Evolutionary conservation across 176 grass and related monocot species (phyloP).

Genomic region (Bonia amplexicaulis): DNA sequence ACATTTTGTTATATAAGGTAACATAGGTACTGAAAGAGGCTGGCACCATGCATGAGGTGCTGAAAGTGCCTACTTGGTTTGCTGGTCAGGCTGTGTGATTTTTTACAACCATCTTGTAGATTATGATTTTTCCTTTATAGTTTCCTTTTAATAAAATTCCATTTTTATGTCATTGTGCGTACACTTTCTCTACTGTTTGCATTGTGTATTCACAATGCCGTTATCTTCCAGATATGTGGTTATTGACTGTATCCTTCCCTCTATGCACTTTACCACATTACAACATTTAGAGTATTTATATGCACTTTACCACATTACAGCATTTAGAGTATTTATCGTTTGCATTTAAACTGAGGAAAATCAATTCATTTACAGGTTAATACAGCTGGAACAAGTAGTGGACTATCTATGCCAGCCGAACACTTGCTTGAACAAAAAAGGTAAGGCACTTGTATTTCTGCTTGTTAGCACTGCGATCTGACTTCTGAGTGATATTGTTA

Average conservation of each 20-base stretch:
- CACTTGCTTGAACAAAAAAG: constrained; percentile 24
- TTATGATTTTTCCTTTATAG: not conserved
- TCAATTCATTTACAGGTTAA: constrained; percentile 31
- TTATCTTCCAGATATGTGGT: not conserved
- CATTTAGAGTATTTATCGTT: not conserved
- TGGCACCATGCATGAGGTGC: not conserved
- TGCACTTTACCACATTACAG: not conserved
- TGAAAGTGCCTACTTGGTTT: not conserved
- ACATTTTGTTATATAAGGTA: not conserved
- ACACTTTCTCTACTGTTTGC: too few species aligned
- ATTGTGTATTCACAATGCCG: not conserved
- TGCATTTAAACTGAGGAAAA: not conserved
- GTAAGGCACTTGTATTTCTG: constrained; percentile 5
- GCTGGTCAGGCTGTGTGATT: not conserved
- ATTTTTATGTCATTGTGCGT: not conserved
- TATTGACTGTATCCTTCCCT: not conserved
- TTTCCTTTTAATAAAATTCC: not conserved
- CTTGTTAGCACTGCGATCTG: not conserved
- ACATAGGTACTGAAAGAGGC: not conserved
- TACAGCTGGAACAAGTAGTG: constrained; percentile 9
- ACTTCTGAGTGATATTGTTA: not conserved
- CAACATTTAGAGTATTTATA: not conserved
- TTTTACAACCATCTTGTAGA: not conserved
- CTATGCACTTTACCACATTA: not conserved
- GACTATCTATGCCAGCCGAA: constrained; percentile 6